Conservation (phyloP, 2,329 filamentous ascomycete species). For the Thielaviopsis cerberus region DNA sequence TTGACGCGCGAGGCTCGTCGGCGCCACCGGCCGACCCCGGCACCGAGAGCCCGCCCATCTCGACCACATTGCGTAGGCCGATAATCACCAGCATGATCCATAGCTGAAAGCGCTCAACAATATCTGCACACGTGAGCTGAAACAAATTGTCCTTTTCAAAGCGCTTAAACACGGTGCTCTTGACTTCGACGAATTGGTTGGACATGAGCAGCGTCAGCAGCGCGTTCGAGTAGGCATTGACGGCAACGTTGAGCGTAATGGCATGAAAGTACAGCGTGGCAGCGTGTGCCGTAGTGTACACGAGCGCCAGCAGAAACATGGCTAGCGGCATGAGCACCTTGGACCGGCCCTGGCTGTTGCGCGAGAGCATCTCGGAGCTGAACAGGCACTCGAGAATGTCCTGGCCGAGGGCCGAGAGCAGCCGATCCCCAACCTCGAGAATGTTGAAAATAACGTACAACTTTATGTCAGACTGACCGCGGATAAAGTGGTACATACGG, state of each 20-base stretch:
- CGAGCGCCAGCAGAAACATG: constrained; percentile 73
- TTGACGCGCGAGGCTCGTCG: constrained; percentile 11
- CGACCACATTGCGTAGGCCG: constrained; percentile 84
- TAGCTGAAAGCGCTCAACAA: constrained; percentile 90
- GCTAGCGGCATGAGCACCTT: constrained; percentile 77
- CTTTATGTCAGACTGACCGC: constrained; percentile 91
- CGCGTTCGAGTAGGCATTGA: constrained; percentile 96
- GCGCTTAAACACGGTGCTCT: constrained; percentile 94
- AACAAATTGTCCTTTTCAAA: constrained; percentile 97
- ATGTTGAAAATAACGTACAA: constrained; percentile 98
- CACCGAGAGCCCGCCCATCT: constrained; percentile 68
- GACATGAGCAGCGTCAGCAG: constrained; percentile 80
- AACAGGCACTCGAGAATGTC: constrained; percentile 93
- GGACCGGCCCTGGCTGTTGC: constrained; percentile 71
- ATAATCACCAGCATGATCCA: constrained; percentile 97
- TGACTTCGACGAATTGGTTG: constrained; percentile 98
- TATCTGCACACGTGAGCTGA: constrained; percentile 86
- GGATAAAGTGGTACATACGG: constrained; percentile 94
- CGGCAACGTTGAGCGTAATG: constrained; percentile 90
- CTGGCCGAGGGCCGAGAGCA: constrained; percentile 81
- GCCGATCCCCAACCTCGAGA: constrained; percentile 75
- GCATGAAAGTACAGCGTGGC: constrained; percentile 90
- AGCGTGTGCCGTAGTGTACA: constrained; percentile 76
- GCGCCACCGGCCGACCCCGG: constrained; percentile 30
- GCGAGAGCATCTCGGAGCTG: constrained; percentile 76